phyloP scores from a whole-genome alignment of 441 rosid genomes.

The Aquilaria agallochum region DNA sequence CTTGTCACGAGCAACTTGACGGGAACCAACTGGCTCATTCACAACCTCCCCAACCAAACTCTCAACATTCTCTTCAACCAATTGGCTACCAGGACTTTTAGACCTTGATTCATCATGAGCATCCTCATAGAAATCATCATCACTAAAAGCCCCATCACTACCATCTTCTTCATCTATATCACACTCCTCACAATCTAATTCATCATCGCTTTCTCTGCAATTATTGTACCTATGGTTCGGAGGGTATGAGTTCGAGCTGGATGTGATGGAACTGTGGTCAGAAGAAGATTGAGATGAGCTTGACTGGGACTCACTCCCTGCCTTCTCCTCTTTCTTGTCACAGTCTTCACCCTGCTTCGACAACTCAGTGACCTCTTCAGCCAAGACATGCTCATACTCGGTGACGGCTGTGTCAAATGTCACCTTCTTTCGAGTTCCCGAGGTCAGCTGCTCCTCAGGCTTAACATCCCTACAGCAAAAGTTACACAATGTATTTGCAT shows the following conservation, averaged over 20 bases:
- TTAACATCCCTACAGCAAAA: slow-evolving; percentile 30
- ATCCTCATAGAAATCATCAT: slow-evolving; percentile 29
- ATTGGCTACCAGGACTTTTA: slow-evolving; percentile 10
- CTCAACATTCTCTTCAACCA: slow-evolving; percentile 26
- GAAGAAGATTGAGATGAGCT: slow-evolving; percentile 42
- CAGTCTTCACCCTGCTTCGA: slow-evolving; percentile 19
- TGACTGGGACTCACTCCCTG: slow-evolving; percentile 22
- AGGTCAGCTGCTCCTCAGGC: slow-evolving; percentile 36
- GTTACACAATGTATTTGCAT: not conserved
- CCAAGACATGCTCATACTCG: slow-evolving; percentile 51
- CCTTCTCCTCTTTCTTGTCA: slow-evolving; percentile 10
- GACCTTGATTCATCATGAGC: slow-evolving; percentile 26
- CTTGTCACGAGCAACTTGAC: slow-evolving; percentile 43
- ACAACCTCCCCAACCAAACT: slow-evolving; percentile 24
- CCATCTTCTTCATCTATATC: slow-evolving; percentile 42
- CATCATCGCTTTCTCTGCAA: slow-evolving; percentile 87
- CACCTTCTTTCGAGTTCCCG: slow-evolving; percentile 53
- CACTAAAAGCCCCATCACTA: slow-evolving; percentile 29
- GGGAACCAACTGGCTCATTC: slow-evolving; percentile 19
- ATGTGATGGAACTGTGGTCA: slow-evolving; percentile 38
- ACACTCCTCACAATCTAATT: slow-evolving; percentile 49
- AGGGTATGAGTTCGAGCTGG: slow-evolving; percentile 51
- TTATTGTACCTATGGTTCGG: slow-evolving; percentile 77
- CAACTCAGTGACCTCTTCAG: slow-evolving; percentile 26
- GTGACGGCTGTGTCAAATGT: slow-evolving; percentile 65